Evolutionary conservation across 148 eudicot genomes (phyloP).

Genomic region (Suaeda aralocaspica): DNA sequence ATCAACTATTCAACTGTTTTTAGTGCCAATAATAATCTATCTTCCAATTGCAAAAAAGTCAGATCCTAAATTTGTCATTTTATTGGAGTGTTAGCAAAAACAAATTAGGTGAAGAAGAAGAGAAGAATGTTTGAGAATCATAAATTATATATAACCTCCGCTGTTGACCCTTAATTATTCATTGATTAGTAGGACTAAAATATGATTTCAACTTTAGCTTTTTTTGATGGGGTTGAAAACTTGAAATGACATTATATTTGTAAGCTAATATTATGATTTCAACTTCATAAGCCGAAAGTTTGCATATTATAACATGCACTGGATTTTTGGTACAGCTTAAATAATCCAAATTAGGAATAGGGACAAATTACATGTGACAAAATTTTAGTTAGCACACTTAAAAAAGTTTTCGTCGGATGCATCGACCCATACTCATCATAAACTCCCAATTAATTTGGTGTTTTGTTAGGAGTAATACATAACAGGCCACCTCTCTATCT

Average conservation of each 20-base stretch:
- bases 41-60: neutral
- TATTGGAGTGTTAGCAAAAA: neutral
- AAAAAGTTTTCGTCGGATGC: neutral
- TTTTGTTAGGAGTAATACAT: neutral
- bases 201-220: too few species aligned
- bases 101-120: neutral
- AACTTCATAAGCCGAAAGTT: conserved; percentile 17
- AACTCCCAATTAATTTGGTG: neutral
- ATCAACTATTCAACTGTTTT: too few species aligned
- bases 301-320: conserved; percentile 15
- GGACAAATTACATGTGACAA: conserved; percentile 14
- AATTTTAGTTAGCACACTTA: neutral
- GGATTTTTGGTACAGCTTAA: conserved; percentile 3
- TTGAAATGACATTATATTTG: too few species aligned
- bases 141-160: neutral
- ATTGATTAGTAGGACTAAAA: too few species aligned
- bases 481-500: neutral
- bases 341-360: neutral
- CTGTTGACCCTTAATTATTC: conserved; percentile 6
- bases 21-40: neutral
- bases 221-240: too few species aligned
- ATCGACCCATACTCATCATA: neutral
- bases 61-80: neutral
- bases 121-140: conserved; percentile 3
- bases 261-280: neutral